A percentile compares a stretch with the other conserved stretches of the same genome.
Conservation (phyloP, 169 alveolate species). For the Ichthyophthirius multifiliis region DNA sequence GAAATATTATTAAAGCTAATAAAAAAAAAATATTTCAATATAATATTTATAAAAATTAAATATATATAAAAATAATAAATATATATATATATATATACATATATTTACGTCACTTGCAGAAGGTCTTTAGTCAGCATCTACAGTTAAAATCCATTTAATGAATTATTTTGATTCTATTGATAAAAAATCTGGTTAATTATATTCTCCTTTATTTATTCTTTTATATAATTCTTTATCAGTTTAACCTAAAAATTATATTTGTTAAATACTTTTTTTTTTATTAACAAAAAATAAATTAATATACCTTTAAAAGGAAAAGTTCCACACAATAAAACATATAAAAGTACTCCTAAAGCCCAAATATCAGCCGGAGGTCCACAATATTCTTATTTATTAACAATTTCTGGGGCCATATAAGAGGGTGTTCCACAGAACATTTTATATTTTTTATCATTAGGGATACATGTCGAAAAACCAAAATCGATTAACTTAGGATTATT, state of each 20-base stretch:
- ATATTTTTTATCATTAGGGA: conserved; percentile 58
- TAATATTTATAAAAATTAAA: background rate
- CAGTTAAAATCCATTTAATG: background rate
- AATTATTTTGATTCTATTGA: background rate
- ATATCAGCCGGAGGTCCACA: conserved; percentile 79
- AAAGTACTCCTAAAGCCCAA: conserved; percentile 75
- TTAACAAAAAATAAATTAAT: background rate
- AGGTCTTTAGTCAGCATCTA: background rate
- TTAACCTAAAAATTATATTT: background rate
- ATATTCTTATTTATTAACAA: conserved; percentile 52
- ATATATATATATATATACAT: too few species aligned
- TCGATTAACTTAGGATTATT: conserved; percentile 44
- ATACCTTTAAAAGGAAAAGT: conserved; percentile 58
- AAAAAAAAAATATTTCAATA: background rate
- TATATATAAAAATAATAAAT: background rate
- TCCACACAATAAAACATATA: conserved; percentile 66
- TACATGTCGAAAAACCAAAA: conserved; percentile 82
- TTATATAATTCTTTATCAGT: background rate
- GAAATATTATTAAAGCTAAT: background rate
- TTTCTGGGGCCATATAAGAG: conserved; percentile 86
- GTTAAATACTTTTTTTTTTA: background rate
- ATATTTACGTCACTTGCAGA: too few species aligned
- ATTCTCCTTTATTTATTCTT: background rate
- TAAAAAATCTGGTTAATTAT: background rate
- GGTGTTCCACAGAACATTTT: conserved; percentile 89